These are phyloP conservation scores for Echinochloa phyllopogon DNA, from an alignment of 176 grass and related monocot genomes.

Conservation along the genomic window DNA sequence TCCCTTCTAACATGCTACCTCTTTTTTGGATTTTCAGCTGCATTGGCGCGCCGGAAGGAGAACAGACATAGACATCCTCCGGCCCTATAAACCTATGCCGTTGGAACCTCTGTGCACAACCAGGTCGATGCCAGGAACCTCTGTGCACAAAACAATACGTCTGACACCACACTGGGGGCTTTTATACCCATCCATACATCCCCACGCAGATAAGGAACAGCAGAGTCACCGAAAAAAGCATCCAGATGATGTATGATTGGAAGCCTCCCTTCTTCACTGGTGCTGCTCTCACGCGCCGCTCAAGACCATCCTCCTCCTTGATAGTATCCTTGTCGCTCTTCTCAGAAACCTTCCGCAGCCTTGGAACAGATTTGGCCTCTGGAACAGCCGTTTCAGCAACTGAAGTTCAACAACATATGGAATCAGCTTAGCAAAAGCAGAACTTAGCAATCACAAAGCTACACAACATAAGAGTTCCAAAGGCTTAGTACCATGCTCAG, in stretches of 20 bases:
- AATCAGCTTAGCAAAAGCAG: constrained; percentile 5
- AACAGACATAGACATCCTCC: constrained; percentile 27
- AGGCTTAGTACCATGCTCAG: constrained; percentile 62
- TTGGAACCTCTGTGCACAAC: background rate
- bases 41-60: background rate
- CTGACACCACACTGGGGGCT: background rate
- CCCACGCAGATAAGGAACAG: constrained; percentile 53
- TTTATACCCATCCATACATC: constrained; percentile 42
- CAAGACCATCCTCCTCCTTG: constrained; percentile 30
- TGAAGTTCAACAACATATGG: constrained; percentile 30
- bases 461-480: constrained; percentile 12
- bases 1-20: constrained; percentile 32
- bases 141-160: background rate
- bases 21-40: constrained; percentile 28
- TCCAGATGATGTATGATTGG: constrained; percentile 45
- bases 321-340: constrained; percentile 29
- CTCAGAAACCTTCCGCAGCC: constrained; percentile 47
- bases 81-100: background rate
- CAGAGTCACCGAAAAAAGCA: constrained; percentile 48
- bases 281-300: constrained; percentile 22
- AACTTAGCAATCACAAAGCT: constrained; percentile 13
- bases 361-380: constrained; percentile 48
- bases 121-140: background rate
- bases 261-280: constrained; percentile 30
- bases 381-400: constrained; percentile 36